Percentiles rank a stretch among this genome's conserved stretches.
These are phyloP conservation scores for Neurospora intermedia DNA, from an alignment of 495 filamentous ascomycete species.

Conservation along the genomic window DNA sequence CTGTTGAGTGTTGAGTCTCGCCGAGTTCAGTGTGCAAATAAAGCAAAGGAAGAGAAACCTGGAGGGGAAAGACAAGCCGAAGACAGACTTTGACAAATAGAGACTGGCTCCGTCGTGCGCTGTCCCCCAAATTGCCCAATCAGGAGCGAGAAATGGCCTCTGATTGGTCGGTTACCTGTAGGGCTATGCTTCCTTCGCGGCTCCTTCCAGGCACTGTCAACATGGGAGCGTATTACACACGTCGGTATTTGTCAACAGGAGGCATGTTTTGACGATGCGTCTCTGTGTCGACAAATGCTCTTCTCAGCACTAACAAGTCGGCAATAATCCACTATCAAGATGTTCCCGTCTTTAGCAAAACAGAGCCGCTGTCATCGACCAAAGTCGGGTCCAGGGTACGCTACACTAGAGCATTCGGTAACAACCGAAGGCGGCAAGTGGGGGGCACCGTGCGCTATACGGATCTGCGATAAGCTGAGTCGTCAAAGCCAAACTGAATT, in stretches of 20 bases:
- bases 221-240: neutral
- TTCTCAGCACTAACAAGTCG: too few relatives aligned
- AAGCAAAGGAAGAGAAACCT: neutral
- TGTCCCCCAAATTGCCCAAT: neutral
- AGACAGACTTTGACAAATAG: neutral
- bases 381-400: too few relatives aligned
- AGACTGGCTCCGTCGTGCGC: neutral
- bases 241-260: too few relatives aligned
- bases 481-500: neutral
- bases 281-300: too few relatives aligned
- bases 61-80: neutral
- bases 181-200: neutral
- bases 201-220: neutral
- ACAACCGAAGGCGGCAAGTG: neutral
- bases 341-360: too few relatives aligned
- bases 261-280: too few relatives aligned
- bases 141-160: neutral
- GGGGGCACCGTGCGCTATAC: neutral
- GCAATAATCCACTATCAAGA: too few relatives aligned
- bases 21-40: neutral
- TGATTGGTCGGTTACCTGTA: neutral
- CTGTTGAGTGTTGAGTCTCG: neutral
- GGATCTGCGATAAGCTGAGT: neutral
- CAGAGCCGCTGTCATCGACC: too few relatives aligned
- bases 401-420: too few relatives aligned